phyloP scores from a whole-genome alignment of 2,329 filamentous ascomycete genomes.

The Aspergillus niger region DNA sequence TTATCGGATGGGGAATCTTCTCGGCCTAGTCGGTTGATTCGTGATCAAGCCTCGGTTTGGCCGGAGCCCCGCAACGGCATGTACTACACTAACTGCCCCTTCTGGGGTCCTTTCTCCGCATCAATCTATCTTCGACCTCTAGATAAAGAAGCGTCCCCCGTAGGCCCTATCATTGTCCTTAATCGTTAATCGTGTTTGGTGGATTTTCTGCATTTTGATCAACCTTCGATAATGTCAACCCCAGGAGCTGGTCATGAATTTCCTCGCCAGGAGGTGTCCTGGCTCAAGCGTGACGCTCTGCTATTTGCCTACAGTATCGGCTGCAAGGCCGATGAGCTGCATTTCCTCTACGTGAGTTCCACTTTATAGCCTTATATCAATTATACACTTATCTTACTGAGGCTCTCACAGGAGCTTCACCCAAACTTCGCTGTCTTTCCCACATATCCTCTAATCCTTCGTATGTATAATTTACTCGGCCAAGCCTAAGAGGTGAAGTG shows the following conservation, averaged over 20 bases:
- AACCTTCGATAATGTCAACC: constrained; percentile 42
- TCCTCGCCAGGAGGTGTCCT: constrained; percentile 72
- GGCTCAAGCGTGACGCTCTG: constrained; percentile 84
- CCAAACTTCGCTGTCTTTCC: constrained; percentile 86
- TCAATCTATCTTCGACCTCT: background rate
- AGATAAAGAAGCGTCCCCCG: background rate
- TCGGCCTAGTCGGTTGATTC: background rate
- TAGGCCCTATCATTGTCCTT: background rate
- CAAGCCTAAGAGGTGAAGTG: too few relatives aligned
- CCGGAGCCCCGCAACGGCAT: constrained; percentile 15
- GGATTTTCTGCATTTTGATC: background rate
- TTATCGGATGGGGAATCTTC: background rate
- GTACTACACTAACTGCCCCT: background rate
- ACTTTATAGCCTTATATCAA: background rate
- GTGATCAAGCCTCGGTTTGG: constrained; percentile 18
- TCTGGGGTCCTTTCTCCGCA: background rate
- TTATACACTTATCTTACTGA: background rate
- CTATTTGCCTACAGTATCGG: constrained; percentile 92
- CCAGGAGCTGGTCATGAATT: constrained; percentile 76
- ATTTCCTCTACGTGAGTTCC: constrained; percentile 78
- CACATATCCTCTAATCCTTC: constrained; percentile 80
- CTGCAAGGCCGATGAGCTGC: constrained; percentile 79
- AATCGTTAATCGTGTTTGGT: background rate
- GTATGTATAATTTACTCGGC: constrained; percentile 48
- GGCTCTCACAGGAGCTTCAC: constrained; percentile 69